Percentiles rank a stretch among this genome's conserved stretches.
These are phyloP conservation scores for Colletotrichum falcatum DNA, from an alignment of 2,329 filamentous ascomycete species.

Conservation along the genomic window DNA sequence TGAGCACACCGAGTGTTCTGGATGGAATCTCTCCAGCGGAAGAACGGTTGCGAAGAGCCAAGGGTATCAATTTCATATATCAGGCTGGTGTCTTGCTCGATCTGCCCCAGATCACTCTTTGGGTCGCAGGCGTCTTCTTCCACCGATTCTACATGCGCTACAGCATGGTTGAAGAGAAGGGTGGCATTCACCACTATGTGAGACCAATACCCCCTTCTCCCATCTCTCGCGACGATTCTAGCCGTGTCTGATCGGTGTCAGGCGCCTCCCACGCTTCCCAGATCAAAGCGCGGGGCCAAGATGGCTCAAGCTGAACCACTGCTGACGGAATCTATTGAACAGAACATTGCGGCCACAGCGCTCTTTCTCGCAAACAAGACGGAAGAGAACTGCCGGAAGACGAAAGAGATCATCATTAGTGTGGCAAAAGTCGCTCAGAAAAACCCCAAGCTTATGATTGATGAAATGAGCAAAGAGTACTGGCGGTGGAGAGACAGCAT, in stretches of 20 bases:
- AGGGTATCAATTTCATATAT: slow-evolving; percentile 96
- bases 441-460: slow-evolving; percentile 87
- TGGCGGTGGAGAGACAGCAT: slow-evolving; percentile 98
- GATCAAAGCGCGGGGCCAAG: slow-evolving; percentile 34
- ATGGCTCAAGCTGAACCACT: slow-evolving; percentile 26
- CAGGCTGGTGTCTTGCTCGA: slow-evolving; percentile 94
- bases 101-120: slow-evolving; percentile 90
- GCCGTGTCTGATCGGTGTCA: slow-evolving; percentile 35
- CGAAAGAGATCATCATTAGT: slow-evolving; percentile 92
- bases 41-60: slow-evolving; percentile 84
- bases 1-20: slow-evolving; percentile 84
- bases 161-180: slow-evolving; percentile 80
- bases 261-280: slow-evolving; percentile 28
- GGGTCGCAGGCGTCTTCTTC: slow-evolving; percentile 93
- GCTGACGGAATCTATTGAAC: slow-evolving; percentile 41
- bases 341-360: slow-evolving; percentile 89
- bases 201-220: slow-evolving; percentile 49
- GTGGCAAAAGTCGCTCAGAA: slow-evolving; percentile 97
- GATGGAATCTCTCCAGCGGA: slow-evolving; percentile 83
- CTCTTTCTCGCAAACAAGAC: slow-evolving; percentile 97
- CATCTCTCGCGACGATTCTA: background rate
- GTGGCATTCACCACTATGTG: slow-evolving; percentile 91
- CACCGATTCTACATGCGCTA: slow-evolving; percentile 95
- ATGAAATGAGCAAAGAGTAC: slow-evolving; percentile 98
- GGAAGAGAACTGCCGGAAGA: slow-evolving; percentile 96